Base-by-base conservation (phyloP, 768 basidiomycete genomes). In the Suillus americanus region DNA sequence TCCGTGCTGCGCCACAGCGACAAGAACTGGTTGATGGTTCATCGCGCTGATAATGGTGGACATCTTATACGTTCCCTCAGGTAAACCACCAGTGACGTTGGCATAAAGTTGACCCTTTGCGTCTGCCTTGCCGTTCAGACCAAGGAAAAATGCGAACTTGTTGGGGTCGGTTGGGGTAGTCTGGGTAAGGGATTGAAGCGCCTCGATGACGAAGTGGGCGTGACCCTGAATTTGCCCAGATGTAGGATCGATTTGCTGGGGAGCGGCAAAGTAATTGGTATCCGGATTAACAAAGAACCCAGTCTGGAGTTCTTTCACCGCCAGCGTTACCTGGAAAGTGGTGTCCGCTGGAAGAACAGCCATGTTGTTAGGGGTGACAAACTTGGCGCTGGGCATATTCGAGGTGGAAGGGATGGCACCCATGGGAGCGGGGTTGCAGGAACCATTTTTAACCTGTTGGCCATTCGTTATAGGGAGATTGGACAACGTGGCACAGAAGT, bases 401-500 rank as follows among this genome's bases (percentile, higher is more conserved):
- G 75, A 73, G 14, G 72, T 71, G 18, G 84, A 73, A 18, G 85
- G 82, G 62, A 90, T 83, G 59, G 81, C 71, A 59, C 89, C 89
- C 81, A 89, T 85, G 0, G 85, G 84, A 18, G 84, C 79, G 40
- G 85, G 82, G 73, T 89, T 88, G 73, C 88, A 88, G 28, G 85
- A 86, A 9, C 85, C 85, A 8, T 70, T 72, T 64, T 69, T 74
- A 71, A 84, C 71, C 69, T 86, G 87, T 68, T 79, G 61, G n/a
- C 88, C 88, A 68, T 87, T 84, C 51, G 89, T 90, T 64, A 89
- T 79, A 3, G 88, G 83, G 57, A 82, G 73, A 60, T 80, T 69
- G 4, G 81, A 71, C 4, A 80, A 70, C 18, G 82, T 83, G 8
- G 78, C 74, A 68, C 89, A 89, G 73, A 79, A 88, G 78, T 89